A percentile compares a stretch with the other conserved stretches of the same genome.
Conservation (phyloP, 2,329 filamentous ascomycete genomes). For the Aspergillus intermedius region DNA sequence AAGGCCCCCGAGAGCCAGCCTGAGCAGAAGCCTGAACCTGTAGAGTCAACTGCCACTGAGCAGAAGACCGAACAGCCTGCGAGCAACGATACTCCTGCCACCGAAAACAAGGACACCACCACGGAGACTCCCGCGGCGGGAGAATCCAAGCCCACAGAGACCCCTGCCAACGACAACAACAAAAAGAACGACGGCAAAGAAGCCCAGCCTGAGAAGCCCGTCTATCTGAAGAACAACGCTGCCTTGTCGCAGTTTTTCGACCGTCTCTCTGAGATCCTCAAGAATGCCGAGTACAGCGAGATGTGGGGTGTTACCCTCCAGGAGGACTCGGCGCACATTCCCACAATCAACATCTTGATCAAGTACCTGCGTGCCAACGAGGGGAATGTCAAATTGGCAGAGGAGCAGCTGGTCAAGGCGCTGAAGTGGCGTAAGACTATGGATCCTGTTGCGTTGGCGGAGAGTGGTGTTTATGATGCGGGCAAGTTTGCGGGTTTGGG, state of each 20-base stretch:
- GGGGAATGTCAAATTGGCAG: constrained; percentile 65
- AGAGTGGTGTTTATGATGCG: constrained; percentile 56
- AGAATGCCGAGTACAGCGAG: constrained; percentile 59
- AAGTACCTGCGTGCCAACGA: constrained; percentile 92
- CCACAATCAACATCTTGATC: constrained; percentile 76
- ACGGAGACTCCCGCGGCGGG: constrained; percentile 2
- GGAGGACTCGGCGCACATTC: constrained; percentile 50
- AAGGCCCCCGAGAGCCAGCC: background rate
- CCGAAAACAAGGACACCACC: constrained; percentile 2
- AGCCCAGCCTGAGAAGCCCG: constrained; percentile 19
- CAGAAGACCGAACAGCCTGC: background rate
- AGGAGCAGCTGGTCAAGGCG: constrained; percentile 70
- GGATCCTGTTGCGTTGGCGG: constrained; percentile 61
- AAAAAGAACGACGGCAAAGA: too few relatives aligned
- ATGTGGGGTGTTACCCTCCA: constrained; percentile 77
- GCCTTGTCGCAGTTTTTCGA: constrained; percentile 53
- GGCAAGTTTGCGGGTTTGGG: constrained; percentile 71
- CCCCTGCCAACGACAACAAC: constrained; percentile 3
- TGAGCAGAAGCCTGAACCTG: constrained; percentile 10
- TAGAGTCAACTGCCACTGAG: constrained; percentile 7
- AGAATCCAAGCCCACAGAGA: constrained; percentile 1
- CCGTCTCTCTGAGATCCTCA: constrained; percentile 53
- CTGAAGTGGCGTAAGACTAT: constrained; percentile 76
- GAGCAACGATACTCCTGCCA: constrained; percentile 4
- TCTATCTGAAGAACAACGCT: constrained; percentile 31